Percentiles rank a stretch among this genome's conserved stretches.
These are phyloP conservation scores for Emericellopsis atlantica DNA, from an alignment of 2,329 filamentous ascomycete genomes.

Conservation along the genomic window DNA sequence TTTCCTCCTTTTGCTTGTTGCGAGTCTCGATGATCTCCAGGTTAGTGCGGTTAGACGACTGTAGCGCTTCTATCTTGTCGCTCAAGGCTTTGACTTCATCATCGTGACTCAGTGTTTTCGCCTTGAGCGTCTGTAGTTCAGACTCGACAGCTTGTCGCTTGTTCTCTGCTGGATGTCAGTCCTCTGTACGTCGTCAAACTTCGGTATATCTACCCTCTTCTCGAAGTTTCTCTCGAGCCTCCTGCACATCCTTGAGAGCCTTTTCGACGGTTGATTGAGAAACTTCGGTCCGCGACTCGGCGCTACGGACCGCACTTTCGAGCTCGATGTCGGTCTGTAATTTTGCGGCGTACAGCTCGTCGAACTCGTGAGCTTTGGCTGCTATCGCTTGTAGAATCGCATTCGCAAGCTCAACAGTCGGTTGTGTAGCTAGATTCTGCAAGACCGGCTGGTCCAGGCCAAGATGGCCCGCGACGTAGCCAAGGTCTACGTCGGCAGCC, in stretches of 20 bases:
- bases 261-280: slow-evolving; percentile 76
- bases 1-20: slow-evolving; percentile 70
- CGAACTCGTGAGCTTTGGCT: slow-evolving; percentile 69
- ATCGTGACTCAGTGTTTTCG: slow-evolving; percentile 60
- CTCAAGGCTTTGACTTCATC: slow-evolving; percentile 66
- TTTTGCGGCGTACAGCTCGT: slow-evolving; percentile 76
- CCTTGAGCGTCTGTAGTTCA: slow-evolving; percentile 67
- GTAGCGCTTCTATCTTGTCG: slow-evolving; percentile 73
- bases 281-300: slow-evolving; percentile 70
- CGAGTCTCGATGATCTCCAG: slow-evolving; percentile 83
- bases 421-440: slow-evolving; percentile 46
- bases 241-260: slow-evolving; percentile 70
- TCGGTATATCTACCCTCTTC: slow-evolving; percentile 55
- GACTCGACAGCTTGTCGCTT: slow-evolving; percentile 63
- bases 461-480: slow-evolving; percentile 61
- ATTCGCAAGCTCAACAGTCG: slow-evolving; percentile 68
- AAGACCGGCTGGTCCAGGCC: slow-evolving; percentile 54
- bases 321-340: slow-evolving; percentile 83
- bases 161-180: slow-evolving; percentile 45
- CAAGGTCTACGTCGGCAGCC: slow-evolving; percentile 46
- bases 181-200: too few relatives aligned
- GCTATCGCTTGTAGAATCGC: slow-evolving; percentile 63
- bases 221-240: slow-evolving; percentile 67
- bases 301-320: slow-evolving; percentile 74
- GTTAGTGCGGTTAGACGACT: slow-evolving; percentile 86